Evolutionary conservation across 2,329 filamentous ascomycete genomes (phyloP).

Genomic region (Keithomyces neogunnii): DNA sequence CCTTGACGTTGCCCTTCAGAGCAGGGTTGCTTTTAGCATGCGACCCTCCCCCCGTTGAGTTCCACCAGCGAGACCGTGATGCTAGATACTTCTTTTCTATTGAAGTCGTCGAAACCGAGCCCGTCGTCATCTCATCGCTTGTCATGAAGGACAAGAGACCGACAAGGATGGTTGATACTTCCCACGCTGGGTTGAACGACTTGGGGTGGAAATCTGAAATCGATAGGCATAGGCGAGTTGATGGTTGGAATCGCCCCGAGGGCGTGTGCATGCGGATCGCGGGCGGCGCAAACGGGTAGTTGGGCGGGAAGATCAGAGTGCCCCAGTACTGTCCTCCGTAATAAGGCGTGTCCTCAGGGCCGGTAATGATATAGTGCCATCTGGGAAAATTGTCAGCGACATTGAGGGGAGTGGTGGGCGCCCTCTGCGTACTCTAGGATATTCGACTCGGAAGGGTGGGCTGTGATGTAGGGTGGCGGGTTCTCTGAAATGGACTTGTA

Average conservation of each 20-base stretch:
- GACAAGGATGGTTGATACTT: constrained; percentile 91
- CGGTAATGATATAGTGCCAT: constrained; percentile 95
- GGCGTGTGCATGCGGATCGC: constrained; percentile 99
- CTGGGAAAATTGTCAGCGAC: constrained; percentile 28
- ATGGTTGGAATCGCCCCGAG: constrained; percentile 88
- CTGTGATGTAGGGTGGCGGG: constrained; percentile 80
- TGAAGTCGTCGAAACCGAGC: constrained; percentile 69
- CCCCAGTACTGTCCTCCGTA: constrained; percentile 97
- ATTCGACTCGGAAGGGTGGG: constrained; percentile 83
- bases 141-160: constrained; percentile 97
- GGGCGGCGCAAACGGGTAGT: constrained; percentile 95
- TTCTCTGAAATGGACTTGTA: constrained; percentile 59
- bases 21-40: constrained; percentile 42
- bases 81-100: constrained; percentile 73
- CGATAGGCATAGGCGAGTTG: constrained; percentile 82
- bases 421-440: constrained; percentile 64
- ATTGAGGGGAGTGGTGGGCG: neutral
- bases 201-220: constrained; percentile 98
- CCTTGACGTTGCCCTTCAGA: constrained; percentile 73
- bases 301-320: constrained; percentile 85
- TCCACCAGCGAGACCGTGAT: constrained; percentile 84
- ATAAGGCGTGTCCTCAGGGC: constrained; percentile 89
- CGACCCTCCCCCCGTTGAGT: constrained; percentile 82
- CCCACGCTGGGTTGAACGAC: constrained; percentile 97
- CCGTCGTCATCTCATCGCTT: constrained; percentile 96